Evolutionary conservation across 2,329 filamentous ascomycete species (phyloP).

Genomic region (Teratosphaeriaceae sp.): DNA sequence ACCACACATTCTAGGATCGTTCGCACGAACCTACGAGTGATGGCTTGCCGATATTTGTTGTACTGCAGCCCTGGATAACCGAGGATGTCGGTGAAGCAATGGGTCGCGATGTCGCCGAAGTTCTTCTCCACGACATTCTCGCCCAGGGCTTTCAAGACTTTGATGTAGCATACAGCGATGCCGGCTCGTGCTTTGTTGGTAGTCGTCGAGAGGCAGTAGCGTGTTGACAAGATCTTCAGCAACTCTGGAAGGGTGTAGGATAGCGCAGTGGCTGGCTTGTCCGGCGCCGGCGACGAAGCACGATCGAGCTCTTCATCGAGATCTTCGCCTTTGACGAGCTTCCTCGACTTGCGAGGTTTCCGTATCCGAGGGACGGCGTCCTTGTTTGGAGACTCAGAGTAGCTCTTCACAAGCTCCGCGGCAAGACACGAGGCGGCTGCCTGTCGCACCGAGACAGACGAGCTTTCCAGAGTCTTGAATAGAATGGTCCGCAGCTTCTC

Average conservation of each 20-base stretch:
- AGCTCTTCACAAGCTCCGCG: slow-evolving; percentile 73
- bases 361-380: slow-evolving; percentile 53
- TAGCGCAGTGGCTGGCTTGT: slow-evolving; percentile 63
- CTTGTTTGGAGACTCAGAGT: slow-evolving; percentile 54
- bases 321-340: slow-evolving; percentile 53
- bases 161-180: slow-evolving; percentile 80
- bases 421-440: slow-evolving; percentile 82
- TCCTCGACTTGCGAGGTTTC: slow-evolving; percentile 68
- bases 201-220: slow-evolving; percentile 73
- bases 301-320: slow-evolving; percentile 63
- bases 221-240: slow-evolving; percentile 67
- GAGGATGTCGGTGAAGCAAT: slow-evolving; percentile 73
- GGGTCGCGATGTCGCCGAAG: slow-evolving; percentile 74
- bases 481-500: slow-evolving; percentile 76
- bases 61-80: slow-evolving; percentile 68
- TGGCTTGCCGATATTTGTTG: slow-evolving; percentile 81
- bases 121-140: slow-evolving; percentile 76
- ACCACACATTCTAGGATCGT: slow-evolving; percentile 79
- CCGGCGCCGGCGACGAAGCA: slow-evolving; percentile 68
- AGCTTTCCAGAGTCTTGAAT: slow-evolving; percentile 81
- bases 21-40: slow-evolving; percentile 77
- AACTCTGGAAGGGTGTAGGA: slow-evolving; percentile 71
- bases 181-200: slow-evolving; percentile 75
- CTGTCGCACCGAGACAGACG: slow-evolving; percentile 68
- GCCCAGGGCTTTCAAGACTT: slow-evolving; percentile 69